These are phyloP conservation scores for Magnusiomyces tetraspermus DNA, from an alignment of 1,139 yeast species.

Conservation along the genomic window DNA sequence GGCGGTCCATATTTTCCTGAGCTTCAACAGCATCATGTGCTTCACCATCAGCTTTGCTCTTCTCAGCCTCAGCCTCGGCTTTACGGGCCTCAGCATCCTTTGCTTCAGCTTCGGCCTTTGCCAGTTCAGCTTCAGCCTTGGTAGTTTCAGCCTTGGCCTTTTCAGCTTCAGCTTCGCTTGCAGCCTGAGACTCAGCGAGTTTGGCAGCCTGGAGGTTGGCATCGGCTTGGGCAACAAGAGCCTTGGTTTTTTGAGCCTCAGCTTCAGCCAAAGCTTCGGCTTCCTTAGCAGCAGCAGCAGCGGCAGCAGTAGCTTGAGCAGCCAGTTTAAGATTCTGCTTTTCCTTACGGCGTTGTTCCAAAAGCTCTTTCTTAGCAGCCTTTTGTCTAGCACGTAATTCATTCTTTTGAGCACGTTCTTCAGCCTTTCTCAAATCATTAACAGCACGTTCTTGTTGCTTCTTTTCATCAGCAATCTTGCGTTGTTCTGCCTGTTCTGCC, in stretches of 20 bases:
- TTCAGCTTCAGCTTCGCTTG: constrained; percentile 15
- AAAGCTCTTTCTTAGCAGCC: constrained; percentile 13
- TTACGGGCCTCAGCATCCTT: constrained; percentile 15
- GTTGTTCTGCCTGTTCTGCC: constrained; percentile 15
- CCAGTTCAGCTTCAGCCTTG: constrained; percentile 18
- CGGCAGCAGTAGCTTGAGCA: constrained; percentile 20
- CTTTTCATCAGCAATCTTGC: constrained; percentile 13
- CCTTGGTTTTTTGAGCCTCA: constrained; percentile 23
- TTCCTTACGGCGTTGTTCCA: constrained; percentile 11
- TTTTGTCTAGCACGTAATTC: constrained; percentile 16
- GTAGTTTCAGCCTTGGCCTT: constrained; percentile 17
- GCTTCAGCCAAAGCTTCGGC: constrained; percentile 20
- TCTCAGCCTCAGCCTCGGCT: constrained; percentile 15
- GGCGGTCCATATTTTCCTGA: constrained; percentile 2
- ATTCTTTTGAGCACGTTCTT: constrained; percentile 16
- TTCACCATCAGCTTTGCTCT: constrained; percentile 14
- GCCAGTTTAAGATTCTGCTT: constrained; percentile 14
- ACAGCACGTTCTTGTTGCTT: constrained; percentile 8
- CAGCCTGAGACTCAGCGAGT: constrained; percentile 25
- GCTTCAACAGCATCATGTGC: constrained; percentile 8
- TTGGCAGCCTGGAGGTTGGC: constrained; percentile 25
- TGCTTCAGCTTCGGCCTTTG: constrained; percentile 19
- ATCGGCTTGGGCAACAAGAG: constrained; percentile 20
- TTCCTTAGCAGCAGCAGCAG: constrained; percentile 23
- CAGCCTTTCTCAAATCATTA: constrained; percentile 6